These are phyloP conservation scores for Polyporus tsugae DNA, from an alignment of 1,284 basidiomycete species.

Conservation along the genomic window DNA sequence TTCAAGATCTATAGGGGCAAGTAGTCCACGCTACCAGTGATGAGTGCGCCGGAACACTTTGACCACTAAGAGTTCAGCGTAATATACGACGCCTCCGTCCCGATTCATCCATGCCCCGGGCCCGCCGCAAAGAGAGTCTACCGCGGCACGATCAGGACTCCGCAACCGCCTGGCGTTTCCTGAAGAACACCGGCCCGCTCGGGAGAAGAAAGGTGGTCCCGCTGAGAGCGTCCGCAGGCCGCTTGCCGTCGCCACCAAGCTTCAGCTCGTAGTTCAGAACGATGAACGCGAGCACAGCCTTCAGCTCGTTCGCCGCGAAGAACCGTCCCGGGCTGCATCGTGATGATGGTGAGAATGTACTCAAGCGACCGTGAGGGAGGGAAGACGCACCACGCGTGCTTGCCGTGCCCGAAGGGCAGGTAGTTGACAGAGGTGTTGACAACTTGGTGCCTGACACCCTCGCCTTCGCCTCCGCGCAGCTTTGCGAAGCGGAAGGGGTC, in stretches of 20 bases:
- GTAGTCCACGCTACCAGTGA: too few relatives aligned
- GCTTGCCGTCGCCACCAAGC: constrained; percentile 12
- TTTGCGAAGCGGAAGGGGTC: constrained; percentile 54
- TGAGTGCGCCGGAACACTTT: too few relatives aligned
- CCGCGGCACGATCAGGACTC: not conserved
- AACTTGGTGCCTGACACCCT: constrained; percentile 37
- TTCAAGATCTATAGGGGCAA: too few relatives aligned
- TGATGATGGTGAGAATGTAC: not conserved
- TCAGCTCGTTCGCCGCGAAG: constrained; percentile 55
- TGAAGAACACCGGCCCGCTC: constrained; percentile 15
- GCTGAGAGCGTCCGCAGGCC: constrained; percentile 7
- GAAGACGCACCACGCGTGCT: constrained; percentile 34
- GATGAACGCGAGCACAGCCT: constrained; percentile 53
- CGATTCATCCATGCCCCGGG: not conserved
- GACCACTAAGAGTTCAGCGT: too few relatives aligned
- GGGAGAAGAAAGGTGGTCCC: not conserved
- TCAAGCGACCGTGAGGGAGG: constrained; percentile 7
- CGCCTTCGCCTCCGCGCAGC: constrained; percentile 39
- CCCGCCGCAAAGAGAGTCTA: not conserved
- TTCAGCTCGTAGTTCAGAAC: constrained; percentile 51
- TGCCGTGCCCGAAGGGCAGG: constrained; percentile 37
- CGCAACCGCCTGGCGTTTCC: constrained; percentile 12
- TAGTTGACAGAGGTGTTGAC: constrained; percentile 43
- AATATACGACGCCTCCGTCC: too few relatives aligned
- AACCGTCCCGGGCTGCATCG: constrained; percentile 49